These are phyloP conservation scores for Microsporum audouinii DNA, from an alignment of 2,329 filamentous ascomycete species.

Conservation along the genomic window DNA sequence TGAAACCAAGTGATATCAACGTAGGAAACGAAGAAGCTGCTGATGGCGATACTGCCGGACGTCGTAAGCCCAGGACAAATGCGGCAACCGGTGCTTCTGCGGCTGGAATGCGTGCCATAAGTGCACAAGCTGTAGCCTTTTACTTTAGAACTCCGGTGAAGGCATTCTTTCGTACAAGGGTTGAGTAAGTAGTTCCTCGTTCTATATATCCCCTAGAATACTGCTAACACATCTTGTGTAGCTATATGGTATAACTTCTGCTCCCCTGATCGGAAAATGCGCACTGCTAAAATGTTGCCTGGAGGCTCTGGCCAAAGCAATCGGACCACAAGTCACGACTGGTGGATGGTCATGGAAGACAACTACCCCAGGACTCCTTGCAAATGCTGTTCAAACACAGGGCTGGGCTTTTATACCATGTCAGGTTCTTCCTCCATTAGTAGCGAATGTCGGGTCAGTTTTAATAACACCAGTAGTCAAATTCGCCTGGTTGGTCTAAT, in stretches of 20 bases:
- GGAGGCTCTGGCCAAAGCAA: slow-evolving; percentile 51
- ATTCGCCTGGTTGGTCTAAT: not conserved
- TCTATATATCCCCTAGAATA: not conserved
- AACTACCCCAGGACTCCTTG: slow-evolving; percentile 49
- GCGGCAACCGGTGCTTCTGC: slow-evolving; percentile 67
- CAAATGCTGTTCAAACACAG: slow-evolving; percentile 50
- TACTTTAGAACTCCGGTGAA: slow-evolving; percentile 88
- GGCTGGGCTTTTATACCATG: slow-evolving; percentile 55
- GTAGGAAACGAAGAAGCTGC: not conserved
- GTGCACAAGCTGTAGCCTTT: slow-evolving; percentile 72
- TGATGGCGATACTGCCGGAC: slow-evolving; percentile 18
- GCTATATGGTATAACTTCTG: slow-evolving; percentile 39
- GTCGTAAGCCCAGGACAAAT: slow-evolving; percentile 44
- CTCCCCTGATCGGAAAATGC: not conserved
- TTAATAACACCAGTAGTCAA: not conserved
- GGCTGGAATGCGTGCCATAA: slow-evolving; percentile 70
- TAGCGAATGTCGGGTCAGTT: slow-evolving; percentile 49
- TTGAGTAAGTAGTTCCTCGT: slow-evolving; percentile 55
- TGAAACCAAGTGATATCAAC: slow-evolving; percentile 8
- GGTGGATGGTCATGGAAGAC: slow-evolving; percentile 47
- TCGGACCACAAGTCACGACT: slow-evolving; percentile 42
- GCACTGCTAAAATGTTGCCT: slow-evolving; percentile 4
- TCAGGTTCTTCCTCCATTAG: slow-evolving; percentile 50
- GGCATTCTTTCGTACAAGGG: slow-evolving; percentile 79
- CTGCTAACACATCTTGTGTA: slow-evolving; percentile 17